A percentile compares a stretch with the other conserved stretches of the same genome.
These are phyloP conservation scores for Coleophoma eucalyptorum DNA, from an alignment of 2,329 filamentous ascomycete species.

Conservation along the genomic window DNA sequence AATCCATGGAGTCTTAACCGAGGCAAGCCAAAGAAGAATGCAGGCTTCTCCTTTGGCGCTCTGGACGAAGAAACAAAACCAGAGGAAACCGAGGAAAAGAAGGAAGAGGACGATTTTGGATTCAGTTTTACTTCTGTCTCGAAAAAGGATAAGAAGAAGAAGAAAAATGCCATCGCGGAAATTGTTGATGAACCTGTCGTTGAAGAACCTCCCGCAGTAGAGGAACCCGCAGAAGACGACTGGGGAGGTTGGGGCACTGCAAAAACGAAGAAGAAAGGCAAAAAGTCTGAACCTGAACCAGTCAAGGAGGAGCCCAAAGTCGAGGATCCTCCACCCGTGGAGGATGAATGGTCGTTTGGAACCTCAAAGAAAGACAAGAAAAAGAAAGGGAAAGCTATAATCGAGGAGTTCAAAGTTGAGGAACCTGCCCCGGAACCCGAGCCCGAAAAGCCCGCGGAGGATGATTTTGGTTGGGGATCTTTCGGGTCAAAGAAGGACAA, in stretches of 20 bases:
- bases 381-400: constrained; percentile 29
- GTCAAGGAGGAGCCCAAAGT: constrained; percentile 18
- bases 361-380: constrained; percentile 32
- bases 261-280: constrained; percentile 42
- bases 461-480: constrained; percentile 40
- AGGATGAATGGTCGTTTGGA: constrained; percentile 15
- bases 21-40: constrained; percentile 49
- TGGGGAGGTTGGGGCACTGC: constrained; percentile 44
- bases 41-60: constrained; percentile 43
- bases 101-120: constrained; percentile 31
- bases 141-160: constrained; percentile 46
- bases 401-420: constrained; percentile 8
- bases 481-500: constrained; percentile 35
- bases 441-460: constrained; percentile 19
- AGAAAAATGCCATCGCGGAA: constrained; percentile 24
- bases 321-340: constrained; percentile 18
- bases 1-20: constrained; percentile 47
- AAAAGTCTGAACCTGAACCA: constrained; percentile 25
- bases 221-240: constrained; percentile 37
- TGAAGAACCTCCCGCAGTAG: constrained; percentile 9
- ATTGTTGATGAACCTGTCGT: constrained; percentile 16
- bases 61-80: constrained; percentile 33
- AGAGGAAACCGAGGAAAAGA: constrained; percentile 24
- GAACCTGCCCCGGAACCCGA: constrained; percentile 22
- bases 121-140: constrained; percentile 23